A percentile compares a stretch with the other conserved stretches of the same genome.
Conservation (phyloP, 805 yeast species). For the Hanseniaspora lindneri region DNA sequence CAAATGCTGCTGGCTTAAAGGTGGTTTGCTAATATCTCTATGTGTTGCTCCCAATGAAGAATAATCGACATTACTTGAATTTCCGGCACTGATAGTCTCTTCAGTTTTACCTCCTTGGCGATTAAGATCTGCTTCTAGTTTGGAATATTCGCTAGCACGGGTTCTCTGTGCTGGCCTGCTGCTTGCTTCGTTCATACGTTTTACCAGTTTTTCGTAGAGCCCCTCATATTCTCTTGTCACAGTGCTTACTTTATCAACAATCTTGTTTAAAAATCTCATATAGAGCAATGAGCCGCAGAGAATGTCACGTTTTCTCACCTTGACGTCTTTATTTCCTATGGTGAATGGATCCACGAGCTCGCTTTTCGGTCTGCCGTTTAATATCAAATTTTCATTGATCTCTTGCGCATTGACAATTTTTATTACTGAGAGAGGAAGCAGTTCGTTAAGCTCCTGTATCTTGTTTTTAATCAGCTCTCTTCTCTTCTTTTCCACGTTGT, state of each 20-base stretch:
- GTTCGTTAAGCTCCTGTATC: constrained; percentile 66
- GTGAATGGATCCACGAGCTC: not conserved
- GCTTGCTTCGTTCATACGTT: not conserved
- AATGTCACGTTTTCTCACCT: constrained; percentile 12
- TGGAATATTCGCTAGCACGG: not conserved
- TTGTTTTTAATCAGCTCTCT: constrained; percentile 83
- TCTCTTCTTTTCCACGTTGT: constrained; percentile 86
- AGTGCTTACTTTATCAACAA: not conserved
- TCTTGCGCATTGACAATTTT: constrained; percentile 6
- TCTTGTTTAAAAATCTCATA: constrained; percentile 1
- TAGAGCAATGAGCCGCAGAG: constrained; percentile 11
- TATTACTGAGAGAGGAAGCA: constrained; percentile 43
- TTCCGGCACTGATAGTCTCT: not conserved
- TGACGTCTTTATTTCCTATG: not conserved
- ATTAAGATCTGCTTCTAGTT: not conserved
- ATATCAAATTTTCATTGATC: not conserved
- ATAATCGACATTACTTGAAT: too few relatives aligned
- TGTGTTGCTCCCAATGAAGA: too few relatives aligned
- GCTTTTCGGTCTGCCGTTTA: not conserved
- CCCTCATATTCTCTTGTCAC: not conserved
- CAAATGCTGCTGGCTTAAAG: not conserved
- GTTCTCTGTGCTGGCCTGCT: not conserved
- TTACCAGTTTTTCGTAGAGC: not conserved
- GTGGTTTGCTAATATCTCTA: too few relatives aligned
- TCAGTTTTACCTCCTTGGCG: not conserved